These are phyloP conservation scores for Verticillium nubilum DNA, from an alignment of 2,329 filamentous ascomycete genomes.

Conservation along the genomic window DNA sequence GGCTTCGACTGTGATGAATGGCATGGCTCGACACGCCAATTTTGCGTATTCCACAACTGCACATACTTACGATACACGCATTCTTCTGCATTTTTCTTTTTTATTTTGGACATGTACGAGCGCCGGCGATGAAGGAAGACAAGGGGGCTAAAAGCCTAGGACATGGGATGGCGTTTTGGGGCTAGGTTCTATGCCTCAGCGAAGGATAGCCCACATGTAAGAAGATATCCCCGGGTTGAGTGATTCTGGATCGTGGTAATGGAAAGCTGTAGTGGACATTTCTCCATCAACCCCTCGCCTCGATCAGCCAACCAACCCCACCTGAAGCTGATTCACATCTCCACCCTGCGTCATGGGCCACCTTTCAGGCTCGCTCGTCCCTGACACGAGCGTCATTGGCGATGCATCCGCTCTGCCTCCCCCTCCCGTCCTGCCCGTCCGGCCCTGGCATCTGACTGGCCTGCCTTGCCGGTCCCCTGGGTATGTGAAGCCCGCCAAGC, in stretches of 20 bases:
- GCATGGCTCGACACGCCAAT: no score
- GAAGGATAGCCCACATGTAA: no score
- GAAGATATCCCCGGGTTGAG: neutral
- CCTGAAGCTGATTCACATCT: neutral
- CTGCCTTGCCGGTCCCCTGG: no score
- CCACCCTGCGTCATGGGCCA: neutral
- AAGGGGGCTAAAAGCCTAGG: neutral
- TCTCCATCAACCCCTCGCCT: neutral
- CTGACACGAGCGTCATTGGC: neutral
- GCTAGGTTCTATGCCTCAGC: no score
- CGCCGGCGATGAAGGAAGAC: neutral
- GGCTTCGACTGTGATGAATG: neutral
- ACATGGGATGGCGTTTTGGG: neutral
- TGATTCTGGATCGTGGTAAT: neutral
- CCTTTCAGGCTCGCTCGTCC: neutral
- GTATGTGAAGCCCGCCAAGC: no score
- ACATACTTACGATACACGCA: neutral
- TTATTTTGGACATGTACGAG: neutral
- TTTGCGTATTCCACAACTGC: neutral
- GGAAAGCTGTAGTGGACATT: neutral
- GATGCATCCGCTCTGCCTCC: no score
- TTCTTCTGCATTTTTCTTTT: neutral
- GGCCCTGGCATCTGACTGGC: no score
- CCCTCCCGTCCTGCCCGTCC: no score
- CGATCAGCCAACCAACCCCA: neutral